Percentiles rank a stretch among this genome's conserved stretches.
Conservation (phyloP, 1,139 yeast species). For the Pichia sp. region DNA sequence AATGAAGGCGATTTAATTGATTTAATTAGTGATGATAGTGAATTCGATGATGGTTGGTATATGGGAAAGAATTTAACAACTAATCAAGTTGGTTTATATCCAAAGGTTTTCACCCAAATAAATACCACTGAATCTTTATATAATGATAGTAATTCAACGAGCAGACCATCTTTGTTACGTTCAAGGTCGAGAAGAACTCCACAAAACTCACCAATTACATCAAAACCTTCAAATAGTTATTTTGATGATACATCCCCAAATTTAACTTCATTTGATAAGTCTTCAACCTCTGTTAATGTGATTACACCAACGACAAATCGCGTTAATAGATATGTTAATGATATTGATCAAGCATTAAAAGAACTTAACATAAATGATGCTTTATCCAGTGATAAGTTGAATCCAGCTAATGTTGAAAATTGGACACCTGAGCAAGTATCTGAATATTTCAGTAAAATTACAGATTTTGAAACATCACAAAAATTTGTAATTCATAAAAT, state of each 20-base stretch:
- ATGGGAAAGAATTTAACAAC: conserved; percentile 74
- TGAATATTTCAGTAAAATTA: conserved; percentile 62
- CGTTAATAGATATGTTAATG: conserved; percentile 52
- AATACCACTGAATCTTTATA: not conserved
- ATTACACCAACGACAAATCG: not conserved
- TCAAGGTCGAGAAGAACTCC: conserved; percentile 52
- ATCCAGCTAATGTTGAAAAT: conserved; percentile 37
- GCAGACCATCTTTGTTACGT: conserved; percentile 35
- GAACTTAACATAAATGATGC: conserved; percentile 42
- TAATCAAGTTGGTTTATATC: conserved; percentile 77
- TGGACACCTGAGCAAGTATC: conserved; percentile 91
- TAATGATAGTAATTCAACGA: not conserved
- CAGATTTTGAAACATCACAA: conserved; percentile 64
- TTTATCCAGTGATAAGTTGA: conserved; percentile 23
- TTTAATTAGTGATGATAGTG: conserved; percentile 86
- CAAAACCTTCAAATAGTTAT: conserved; percentile 10
- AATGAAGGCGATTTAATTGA: conserved; percentile 81
- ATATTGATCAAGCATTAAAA: conserved; percentile 77
- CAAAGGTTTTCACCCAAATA: conserved; percentile 68
- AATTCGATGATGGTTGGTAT: conserved; percentile 97
- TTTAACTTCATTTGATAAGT: not conserved
- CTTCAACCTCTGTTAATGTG: not conserved
- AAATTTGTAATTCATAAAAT: conserved; percentile 84
- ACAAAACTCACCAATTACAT: conserved; percentile 26
- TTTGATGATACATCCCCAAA: conserved; percentile 9